Percentiles rank a stretch among this genome's conserved stretches.
These are phyloP conservation scores for Leonotis leonurus DNA, from an alignment of 257 asterid species.

Conservation along the genomic window DNA sequence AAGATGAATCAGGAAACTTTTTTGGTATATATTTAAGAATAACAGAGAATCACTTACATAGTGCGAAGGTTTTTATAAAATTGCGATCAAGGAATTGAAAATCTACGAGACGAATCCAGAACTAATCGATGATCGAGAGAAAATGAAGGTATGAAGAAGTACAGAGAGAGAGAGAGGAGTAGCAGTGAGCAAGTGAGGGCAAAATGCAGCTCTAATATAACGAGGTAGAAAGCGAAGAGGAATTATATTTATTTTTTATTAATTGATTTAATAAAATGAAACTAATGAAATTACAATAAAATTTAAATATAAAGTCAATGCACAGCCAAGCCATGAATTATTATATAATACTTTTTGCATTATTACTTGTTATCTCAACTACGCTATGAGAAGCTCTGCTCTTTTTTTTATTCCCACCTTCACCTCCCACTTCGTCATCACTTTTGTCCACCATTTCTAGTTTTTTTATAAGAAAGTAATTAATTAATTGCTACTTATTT, in stretches of 20 bases:
- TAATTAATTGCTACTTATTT: too few relatives aligned
- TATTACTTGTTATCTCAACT: slow-evolving; percentile 20
- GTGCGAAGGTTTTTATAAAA: slow-evolving; percentile 22
- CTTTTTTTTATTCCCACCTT: background rate
- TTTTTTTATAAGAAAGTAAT: background rate
- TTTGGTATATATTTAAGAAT: background rate
- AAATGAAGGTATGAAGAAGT: background rate
- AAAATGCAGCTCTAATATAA: slow-evolving; percentile 2
- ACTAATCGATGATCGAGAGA: background rate
- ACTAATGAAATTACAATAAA: background rate
- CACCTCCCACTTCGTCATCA: slow-evolving; percentile 9
- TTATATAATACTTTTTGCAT: slow-evolving; percentile 7
- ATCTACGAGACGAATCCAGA: slow-evolving; percentile 17
- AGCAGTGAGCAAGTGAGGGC: background rate
- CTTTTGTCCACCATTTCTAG: background rate
- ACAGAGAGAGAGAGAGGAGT: background rate
- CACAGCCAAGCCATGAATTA: background rate
- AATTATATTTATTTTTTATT: background rate
- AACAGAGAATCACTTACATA: slow-evolving; percentile 15
- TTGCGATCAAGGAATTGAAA: slow-evolving; percentile 13
- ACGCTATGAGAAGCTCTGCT: background rate
- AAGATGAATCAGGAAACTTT: background rate
- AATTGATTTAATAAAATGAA: background rate
- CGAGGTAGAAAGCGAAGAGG: background rate
- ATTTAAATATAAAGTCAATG: slow-evolving; percentile 17